These are phyloP conservation scores for Guyanaporus albipodus DNA, from an alignment of 768 basidiomycete genomes.

Conservation along the genomic window DNA sequence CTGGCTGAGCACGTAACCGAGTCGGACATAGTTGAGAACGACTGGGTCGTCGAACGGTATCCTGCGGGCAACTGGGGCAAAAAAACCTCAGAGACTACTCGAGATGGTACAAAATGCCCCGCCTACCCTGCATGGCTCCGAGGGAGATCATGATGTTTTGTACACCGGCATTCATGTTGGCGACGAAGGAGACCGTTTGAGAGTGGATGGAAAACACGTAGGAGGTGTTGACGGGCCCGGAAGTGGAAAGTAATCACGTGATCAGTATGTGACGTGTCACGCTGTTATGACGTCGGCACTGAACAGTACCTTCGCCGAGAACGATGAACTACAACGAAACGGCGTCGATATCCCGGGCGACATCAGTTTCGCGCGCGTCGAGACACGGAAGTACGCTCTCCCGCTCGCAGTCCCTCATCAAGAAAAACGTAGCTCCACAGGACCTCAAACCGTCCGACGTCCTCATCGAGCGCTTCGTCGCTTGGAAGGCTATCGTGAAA, in stretches of 20 bases:
- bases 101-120: not conserved
- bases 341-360: slow-evolving; percentile 61
- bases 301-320: not conserved
- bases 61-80: slow-evolving; percentile 72
- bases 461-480: slow-evolving; percentile 90
- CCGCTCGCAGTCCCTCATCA: slow-evolving; percentile 82
- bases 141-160: slow-evolving; percentile 87
- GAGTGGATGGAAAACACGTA: slow-evolving; percentile 9
- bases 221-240: not conserved
- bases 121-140: slow-evolving; percentile 84
- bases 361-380: slow-evolving; percentile 64
- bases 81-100: not conserved
- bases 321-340: slow-evolving; percentile 41
- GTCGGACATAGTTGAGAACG: slow-evolving; percentile 75
- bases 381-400: slow-evolving; percentile 70
- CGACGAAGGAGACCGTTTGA: slow-evolving; percentile 13
- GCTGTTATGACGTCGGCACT: slow-evolving; percentile 21
- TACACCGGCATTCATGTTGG: slow-evolving; percentile 68
- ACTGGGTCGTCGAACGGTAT: slow-evolving; percentile 89
- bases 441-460: slow-evolving; percentile 92
- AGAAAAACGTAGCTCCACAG: slow-evolving; percentile 87
- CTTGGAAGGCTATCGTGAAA: slow-evolving; percentile 96
- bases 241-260: slow-evolving; percentile 15
- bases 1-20: slow-evolving; percentile 78
- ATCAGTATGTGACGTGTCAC: slow-evolving; percentile 16